Evolutionary conservation across 2,329 filamentous ascomycete genomes (phyloP).

Genomic region (Sporothrix globosa): DNA sequence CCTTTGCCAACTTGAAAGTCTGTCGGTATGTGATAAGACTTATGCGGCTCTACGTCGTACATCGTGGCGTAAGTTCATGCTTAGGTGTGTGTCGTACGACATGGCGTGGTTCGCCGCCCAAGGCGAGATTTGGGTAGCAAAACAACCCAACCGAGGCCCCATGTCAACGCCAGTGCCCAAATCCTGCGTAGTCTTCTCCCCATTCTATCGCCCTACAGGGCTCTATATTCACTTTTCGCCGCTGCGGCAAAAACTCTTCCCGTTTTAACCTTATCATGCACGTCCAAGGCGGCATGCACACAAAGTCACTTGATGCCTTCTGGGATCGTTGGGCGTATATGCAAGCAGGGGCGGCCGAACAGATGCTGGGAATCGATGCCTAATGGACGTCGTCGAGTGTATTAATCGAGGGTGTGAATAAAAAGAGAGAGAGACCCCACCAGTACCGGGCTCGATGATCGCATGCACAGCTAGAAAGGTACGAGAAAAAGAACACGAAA

Average conservation of each 20-base stretch:
- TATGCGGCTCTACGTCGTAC: background rate
- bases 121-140: background rate
- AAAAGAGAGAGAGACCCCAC: background rate
- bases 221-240: background rate
- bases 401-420: background rate
- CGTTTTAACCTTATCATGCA: constrained; percentile 31
- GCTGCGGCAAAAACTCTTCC: background rate
- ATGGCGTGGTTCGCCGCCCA: background rate
- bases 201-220: constrained; percentile 26
- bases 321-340: background rate
- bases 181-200: background rate
- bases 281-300: constrained; percentile 37
- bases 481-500: constrained; percentile 18
- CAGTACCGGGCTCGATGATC: background rate
- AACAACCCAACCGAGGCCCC: background rate
- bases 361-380: background rate
- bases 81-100: background rate
- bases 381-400: too few species aligned
- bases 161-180: background rate
- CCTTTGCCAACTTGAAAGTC: background rate
- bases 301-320: constrained; percentile 39
- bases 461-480: constrained; percentile 4
- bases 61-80: background rate
- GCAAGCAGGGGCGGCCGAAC: background rate
- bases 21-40: background rate